Evolutionary conservation across 1,139 yeast genomes (phyloP).

Genomic region (Blastobotrys serpentis): DNA sequence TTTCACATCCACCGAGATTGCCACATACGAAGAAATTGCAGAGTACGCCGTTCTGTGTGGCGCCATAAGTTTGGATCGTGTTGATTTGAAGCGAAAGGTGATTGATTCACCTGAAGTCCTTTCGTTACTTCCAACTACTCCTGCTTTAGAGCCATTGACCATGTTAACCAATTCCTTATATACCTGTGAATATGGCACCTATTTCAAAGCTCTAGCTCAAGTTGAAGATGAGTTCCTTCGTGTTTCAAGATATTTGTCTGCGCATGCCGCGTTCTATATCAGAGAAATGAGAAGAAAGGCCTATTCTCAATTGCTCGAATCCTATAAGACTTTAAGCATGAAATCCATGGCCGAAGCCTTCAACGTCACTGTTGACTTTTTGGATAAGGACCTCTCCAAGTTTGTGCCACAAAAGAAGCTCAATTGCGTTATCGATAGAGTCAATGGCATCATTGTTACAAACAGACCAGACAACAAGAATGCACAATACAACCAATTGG

Average conservation of each 20-base stretch:
- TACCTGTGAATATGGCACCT: constrained; percentile 81
- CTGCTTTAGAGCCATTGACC: constrained; percentile 75
- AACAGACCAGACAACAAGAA: constrained; percentile 96
- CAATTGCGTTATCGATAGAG: constrained; percentile 94
- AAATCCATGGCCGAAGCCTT: constrained; percentile 94
- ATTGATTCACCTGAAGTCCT: constrained; percentile 94
- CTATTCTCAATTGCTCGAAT: constrained; percentile 88
- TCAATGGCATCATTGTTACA: constrained; percentile 92
- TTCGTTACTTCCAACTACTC: constrained; percentile 71
- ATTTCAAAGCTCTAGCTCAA: constrained; percentile 74
- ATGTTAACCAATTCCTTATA: constrained; percentile 83
- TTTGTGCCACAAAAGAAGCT: constrained; percentile 91
- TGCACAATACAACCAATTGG: constrained; percentile 82
- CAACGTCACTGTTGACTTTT: constrained; percentile 80
- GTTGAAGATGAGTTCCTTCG: constrained; percentile 73
- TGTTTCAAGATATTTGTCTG: constrained; percentile 70
- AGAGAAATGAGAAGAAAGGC: constrained; percentile 96
- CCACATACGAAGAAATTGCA: constrained; percentile 87
- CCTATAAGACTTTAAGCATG: constrained; percentile 85
- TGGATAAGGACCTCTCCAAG: constrained; percentile 77
- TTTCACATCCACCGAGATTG: constrained; percentile 90
- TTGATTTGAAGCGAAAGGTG: constrained; percentile 76
- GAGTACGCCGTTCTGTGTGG: constrained; percentile 87
- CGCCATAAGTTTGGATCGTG: constrained; percentile 75
- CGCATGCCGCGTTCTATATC: constrained; percentile 79